Evolutionary conservation across 768 basidiomycete genomes (phyloP).

Genomic region (Termitomyces sp.): DNA sequence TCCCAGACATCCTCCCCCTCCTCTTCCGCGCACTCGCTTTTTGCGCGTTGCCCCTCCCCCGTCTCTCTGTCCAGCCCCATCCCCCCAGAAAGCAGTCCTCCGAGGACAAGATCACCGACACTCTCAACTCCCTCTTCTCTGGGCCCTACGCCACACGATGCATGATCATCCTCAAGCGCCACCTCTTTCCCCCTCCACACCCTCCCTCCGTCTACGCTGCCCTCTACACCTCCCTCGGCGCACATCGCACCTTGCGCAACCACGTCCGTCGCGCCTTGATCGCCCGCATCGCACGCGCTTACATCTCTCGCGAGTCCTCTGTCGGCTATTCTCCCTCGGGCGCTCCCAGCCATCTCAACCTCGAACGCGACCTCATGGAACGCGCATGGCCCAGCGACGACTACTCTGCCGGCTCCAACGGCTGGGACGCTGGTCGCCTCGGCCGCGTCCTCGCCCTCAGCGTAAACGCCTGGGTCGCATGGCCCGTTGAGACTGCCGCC

Average conservation of each 20-base stretch:
- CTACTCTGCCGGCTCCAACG: conserved; percentile 30
- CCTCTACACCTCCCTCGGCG: conserved; percentile 49
- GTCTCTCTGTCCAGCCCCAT: conserved; percentile 48
- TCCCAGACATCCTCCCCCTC: conserved; percentile 57
- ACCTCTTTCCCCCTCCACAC: conserved; percentile 46
- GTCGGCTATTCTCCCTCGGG: conserved; percentile 55
- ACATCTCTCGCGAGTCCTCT: conserved; percentile 50
- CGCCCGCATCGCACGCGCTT: conserved; percentile 61
- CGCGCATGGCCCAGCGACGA: conserved; percentile 72
- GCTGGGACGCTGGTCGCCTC: conserved; percentile 62
- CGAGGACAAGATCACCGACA: conserved; percentile 56
- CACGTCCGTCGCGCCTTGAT: conserved; percentile 59
- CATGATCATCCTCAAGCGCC: conserved; percentile 54
- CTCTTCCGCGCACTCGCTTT: conserved; percentile 69
- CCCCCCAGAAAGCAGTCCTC: conserved; percentile 28
- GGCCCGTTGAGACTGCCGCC: conserved; percentile 22
- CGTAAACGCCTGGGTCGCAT: conserved; percentile 55
- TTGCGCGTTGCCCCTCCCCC: conserved; percentile 62
- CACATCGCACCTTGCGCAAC: conserved; percentile 56
- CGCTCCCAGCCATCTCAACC: conserved; percentile 50
- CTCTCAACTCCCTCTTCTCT: conserved; percentile 49
- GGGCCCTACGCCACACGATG: conserved; percentile 65
- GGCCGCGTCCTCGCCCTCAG: conserved; percentile 51
- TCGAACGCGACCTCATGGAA: conserved; percentile 64
- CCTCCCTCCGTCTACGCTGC: conserved; percentile 23